Evolutionary conservation across 148 eudicot genomes (phyloP), one percentile per base, ranked within the genome.

Genomic region (Diospyros kaki): DNA sequence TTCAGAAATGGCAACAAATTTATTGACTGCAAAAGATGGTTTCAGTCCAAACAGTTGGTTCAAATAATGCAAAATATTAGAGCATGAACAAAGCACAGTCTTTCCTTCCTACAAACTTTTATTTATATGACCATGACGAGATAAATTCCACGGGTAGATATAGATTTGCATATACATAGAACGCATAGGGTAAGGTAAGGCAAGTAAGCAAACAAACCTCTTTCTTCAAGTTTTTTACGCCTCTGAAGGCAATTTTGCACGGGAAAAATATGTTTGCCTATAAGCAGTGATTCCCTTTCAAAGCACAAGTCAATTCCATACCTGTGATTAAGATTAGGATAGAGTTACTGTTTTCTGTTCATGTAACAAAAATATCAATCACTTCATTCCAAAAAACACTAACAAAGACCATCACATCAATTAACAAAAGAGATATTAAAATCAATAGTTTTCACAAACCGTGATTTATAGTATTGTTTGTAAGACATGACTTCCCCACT

Each of bases 221-320:
- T 89, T 28, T 79, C 82, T 76, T 85, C 86, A 8, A 15, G 83
- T 15, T 72, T 76, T 74, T 87, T 73, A 68, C 86, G 66, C 48
- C 79, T 76, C 14, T 71, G 87, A 68, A 92, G 94, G 82, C 74
- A 82, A 72, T 92, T 95, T 18, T 79, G 86, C 66, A 88, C 77
- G 14, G 83, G 72, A 58, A 88, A 86, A 42, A 92, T 78, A 54
- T 70, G 88, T 66, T 83, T 88, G 62, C 80, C 98, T 51, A 76
- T 71, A 17, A 92, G 90, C 64, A 94, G 78, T n/a, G 77, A 63
- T 76, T 94, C 82, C 8, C 73, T 68, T 69, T 82, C 84, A 75
- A 45, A 88, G 9, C n/a, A 64, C 83, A 95, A 80, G 48, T 87
- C 82, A 63, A 95, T 85, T 5, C 81, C 91, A 84, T 95, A 83